Conservation (phyloP, 805 yeast species). For the Teunomyces atbi region DNA sequence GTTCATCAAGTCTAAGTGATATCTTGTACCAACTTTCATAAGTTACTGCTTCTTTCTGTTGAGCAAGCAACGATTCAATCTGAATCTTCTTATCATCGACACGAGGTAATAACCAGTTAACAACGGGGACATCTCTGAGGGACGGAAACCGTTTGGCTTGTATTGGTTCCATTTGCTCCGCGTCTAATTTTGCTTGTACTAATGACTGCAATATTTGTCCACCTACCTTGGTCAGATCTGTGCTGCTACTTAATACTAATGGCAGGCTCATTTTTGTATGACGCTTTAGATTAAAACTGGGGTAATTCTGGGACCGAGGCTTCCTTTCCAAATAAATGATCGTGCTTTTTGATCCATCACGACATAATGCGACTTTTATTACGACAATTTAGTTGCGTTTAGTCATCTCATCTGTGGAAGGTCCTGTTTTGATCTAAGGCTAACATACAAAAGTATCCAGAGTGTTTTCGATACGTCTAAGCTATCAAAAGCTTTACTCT, state of each 20-base stretch:
- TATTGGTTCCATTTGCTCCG: neutral
- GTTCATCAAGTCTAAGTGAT: constrained; percentile 60
- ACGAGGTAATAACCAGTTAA: constrained; percentile 18
- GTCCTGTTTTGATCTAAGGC: neutral
- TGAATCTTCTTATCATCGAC: constrained; percentile 20
- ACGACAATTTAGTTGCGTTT: neutral
- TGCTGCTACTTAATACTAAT: neutral
- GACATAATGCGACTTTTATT: neutral
- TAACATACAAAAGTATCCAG: constrained; percentile 1
- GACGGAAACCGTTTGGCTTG: neutral
- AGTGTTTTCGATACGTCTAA: constrained; percentile 4
- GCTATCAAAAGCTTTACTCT: neutral
- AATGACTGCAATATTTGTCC: neutral
- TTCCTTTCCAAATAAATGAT: neutral
- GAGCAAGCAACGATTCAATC: constrained; percentile 22
- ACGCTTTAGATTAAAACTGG: neutral
- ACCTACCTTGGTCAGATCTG: neutral
- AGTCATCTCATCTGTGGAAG: neutral
- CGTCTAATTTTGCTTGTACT: neutral
- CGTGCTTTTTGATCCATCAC: neutral
- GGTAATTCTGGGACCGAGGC: constrained; percentile 4
- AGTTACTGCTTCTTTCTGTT: constrained; percentile 36
- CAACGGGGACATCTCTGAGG: constrained; percentile 13
- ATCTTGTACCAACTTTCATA: constrained; percentile 67
- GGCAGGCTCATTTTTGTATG: neutral